phyloP scores from a whole-genome alignment of 352 stramenopile genomes.

The Globisporangium ultimum region DNA sequence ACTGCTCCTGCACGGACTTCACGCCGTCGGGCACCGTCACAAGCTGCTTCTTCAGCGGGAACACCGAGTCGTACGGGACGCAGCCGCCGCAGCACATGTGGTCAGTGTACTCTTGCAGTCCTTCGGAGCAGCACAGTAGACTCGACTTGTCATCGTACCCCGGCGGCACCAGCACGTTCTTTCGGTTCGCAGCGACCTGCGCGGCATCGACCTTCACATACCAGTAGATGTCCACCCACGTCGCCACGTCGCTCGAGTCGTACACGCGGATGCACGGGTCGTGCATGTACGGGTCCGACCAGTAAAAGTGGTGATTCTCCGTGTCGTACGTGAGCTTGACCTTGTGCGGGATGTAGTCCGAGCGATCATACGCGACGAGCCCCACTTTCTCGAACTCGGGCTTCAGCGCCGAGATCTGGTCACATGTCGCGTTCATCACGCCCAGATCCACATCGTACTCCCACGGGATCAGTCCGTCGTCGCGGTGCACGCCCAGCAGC shows the following conservation, averaged over 20 bases:
- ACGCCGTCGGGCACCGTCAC: slow-evolving; percentile 48
- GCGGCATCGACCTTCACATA: slow-evolving; percentile 57
- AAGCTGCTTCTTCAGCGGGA: slow-evolving; percentile 45
- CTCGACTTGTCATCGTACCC: slow-evolving; percentile 61
- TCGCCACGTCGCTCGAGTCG: slow-evolving; percentile 47
- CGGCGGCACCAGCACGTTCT: slow-evolving; percentile 51
- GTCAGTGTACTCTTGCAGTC: slow-evolving; percentile 52
- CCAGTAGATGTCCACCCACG: slow-evolving; percentile 84
- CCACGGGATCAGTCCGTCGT: slow-evolving; percentile 72
- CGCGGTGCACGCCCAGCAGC: slow-evolving; percentile 62
- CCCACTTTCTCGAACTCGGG: slow-evolving; percentile 52
- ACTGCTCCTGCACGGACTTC: slow-evolving; percentile 44
- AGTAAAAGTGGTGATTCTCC: slow-evolving; percentile 80
- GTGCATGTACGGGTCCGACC: slow-evolving; percentile 68
- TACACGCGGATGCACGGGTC: slow-evolving; percentile 79
- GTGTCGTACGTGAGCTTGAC: slow-evolving; percentile 84
- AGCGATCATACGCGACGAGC: slow-evolving; percentile 63
- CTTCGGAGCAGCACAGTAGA: slow-evolving; percentile 71
- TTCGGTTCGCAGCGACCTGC: slow-evolving; percentile 35
- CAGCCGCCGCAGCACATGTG: slow-evolving; percentile 78
- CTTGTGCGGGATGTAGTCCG: slow-evolving; percentile 75
- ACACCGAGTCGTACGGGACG: slow-evolving; percentile 54
- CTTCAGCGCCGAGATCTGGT: slow-evolving; percentile 66
- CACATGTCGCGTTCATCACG: slow-evolving; percentile 71
- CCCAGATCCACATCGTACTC: slow-evolving; percentile 82